phyloP scores from a whole-genome alignment of 1,284 basidiomycete species.

The Puccinia hordei region DNA sequence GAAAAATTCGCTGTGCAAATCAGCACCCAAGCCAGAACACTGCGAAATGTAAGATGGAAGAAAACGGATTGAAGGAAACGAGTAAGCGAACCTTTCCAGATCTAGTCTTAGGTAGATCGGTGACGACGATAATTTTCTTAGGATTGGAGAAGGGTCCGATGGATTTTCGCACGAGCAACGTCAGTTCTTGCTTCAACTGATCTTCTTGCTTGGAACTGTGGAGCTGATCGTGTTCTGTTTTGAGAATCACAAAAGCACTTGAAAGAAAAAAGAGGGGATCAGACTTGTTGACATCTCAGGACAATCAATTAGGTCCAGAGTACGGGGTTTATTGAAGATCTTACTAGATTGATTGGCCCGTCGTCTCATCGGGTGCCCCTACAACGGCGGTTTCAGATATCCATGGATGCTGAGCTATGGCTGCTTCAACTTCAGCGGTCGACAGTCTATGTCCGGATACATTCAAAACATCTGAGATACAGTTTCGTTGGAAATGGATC shows the following conservation, averaged over 20 bases:
- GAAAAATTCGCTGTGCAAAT: background rate
- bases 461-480: conserved; percentile 68
- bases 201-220: conserved; percentile 67
- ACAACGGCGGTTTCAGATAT: conserved; percentile 96
- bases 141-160: conserved; percentile 95
- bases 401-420: conserved; percentile 87
- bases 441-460: conserved; percentile 95
- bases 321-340: conserved; percentile 19
- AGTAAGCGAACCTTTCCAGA: conserved; percentile 77
- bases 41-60: background rate
- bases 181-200: conserved; percentile 79
- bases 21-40: background rate
- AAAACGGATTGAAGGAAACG: background rate
- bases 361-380: conserved; percentile 82
- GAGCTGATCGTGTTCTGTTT: conserved; percentile 61
- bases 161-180: conserved; percentile 89
- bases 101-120: conserved; percentile 90
- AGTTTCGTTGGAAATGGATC: background rate
- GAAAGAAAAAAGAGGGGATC: conserved; percentile 52
- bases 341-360: conserved; percentile 58
- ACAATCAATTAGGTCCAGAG: conserved; percentile 57
- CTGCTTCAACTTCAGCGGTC: conserved; percentile 96
- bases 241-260: conserved; percentile 64
- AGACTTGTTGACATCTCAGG: background rate
- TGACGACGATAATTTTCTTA: conserved; percentile 83